Conservation (phyloP, 192 early-diverging fungal species). For the Podila epicladia region DNA sequence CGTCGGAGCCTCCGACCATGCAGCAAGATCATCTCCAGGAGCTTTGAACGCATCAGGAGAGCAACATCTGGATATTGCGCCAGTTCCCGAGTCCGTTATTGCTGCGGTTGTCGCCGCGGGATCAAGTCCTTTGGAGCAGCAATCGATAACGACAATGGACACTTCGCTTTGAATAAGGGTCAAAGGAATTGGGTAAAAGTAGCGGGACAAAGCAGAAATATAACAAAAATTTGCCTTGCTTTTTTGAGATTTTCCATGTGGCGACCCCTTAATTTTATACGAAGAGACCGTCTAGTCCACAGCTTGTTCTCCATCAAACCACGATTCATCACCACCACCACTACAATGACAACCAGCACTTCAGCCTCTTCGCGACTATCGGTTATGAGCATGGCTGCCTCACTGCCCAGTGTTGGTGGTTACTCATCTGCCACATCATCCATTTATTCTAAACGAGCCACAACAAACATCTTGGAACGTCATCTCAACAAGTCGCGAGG, state of each 20-base stretch:
- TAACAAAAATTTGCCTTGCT: too few species aligned
- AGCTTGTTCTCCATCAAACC: neutral
- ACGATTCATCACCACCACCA: neutral
- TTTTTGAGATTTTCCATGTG: too few species aligned
- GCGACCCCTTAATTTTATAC: too few species aligned
- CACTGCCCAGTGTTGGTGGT: conserved; percentile 37
- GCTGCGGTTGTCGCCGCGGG: neutral
- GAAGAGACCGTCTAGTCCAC: neutral
- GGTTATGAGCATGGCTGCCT: conserved; percentile 50
- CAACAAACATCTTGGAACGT: conserved; percentile 75
- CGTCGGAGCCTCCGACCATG: neutral
- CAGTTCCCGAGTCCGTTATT: neutral
- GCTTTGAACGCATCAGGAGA: too few species aligned
- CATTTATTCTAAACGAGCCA: conserved; percentile 31
- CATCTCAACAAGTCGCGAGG: conserved; percentile 76
- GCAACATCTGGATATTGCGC: too few species aligned
- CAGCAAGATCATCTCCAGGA: neutral
- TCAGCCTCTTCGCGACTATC: conserved; percentile 40
- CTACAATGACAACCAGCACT: conserved; percentile 31
- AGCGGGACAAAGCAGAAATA: too few species aligned
- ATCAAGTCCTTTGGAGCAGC: neutral
- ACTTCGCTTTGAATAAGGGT: too few species aligned
- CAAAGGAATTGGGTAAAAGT: too few species aligned
- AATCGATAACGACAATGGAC: too few species aligned
- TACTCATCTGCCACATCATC: conserved; percentile 38